Evolutionary conservation across 2,329 filamentous ascomycete species (phyloP).

Genomic region (Emmonsiellopsis sp.): DNA sequence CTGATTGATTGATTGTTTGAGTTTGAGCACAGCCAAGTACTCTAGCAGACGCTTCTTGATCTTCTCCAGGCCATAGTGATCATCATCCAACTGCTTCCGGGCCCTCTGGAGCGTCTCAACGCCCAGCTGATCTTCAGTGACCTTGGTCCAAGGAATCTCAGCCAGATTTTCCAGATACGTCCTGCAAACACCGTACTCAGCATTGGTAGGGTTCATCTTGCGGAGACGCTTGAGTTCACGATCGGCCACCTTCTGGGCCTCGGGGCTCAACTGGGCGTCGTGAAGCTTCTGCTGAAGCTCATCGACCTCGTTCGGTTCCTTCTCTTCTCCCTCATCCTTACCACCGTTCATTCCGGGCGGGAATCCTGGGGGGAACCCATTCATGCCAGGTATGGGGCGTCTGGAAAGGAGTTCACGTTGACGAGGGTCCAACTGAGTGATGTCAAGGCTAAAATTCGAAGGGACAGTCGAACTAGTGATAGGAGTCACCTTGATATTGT

Average conservation of each 20-base stretch:
- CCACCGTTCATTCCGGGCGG: slow-evolving; percentile 36
- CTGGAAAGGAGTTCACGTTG: slow-evolving; percentile 35
- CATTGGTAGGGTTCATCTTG: slow-evolving; percentile 94
- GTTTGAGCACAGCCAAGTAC: slow-evolving; percentile 87
- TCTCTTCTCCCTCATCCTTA: slow-evolving; percentile 54
- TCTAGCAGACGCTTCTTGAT: slow-evolving; percentile 95
- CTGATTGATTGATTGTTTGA: slow-evolving; percentile 85
- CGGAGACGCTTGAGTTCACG: slow-evolving; percentile 77
- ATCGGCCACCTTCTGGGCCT: slow-evolving; percentile 83
- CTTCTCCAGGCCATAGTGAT: slow-evolving; percentile 92
- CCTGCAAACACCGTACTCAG: slow-evolving; percentile 86
- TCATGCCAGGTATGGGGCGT: slow-evolving; percentile 35
- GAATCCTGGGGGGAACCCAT: slow-evolving; percentile 20
- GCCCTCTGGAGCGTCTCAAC: slow-evolving; percentile 68
- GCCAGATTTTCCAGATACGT: slow-evolving; percentile 90
- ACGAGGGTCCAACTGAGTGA: slow-evolving; percentile 40
- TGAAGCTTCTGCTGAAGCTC: slow-evolving; percentile 84
- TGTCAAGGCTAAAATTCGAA: slow-evolving; percentile 48
- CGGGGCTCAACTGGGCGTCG: slow-evolving; percentile 67
- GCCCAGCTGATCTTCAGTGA: slow-evolving; percentile 78
- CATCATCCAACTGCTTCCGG: slow-evolving; percentile 82
- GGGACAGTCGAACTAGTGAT: slow-evolving; percentile 59
- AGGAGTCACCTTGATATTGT: slow-evolving; percentile 75
- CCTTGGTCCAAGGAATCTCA: slow-evolving; percentile 84
- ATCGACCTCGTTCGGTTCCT: slow-evolving; percentile 81